Conservation (phyloP, 305 asterid genomes). For the Rubia occidens region DNA sequence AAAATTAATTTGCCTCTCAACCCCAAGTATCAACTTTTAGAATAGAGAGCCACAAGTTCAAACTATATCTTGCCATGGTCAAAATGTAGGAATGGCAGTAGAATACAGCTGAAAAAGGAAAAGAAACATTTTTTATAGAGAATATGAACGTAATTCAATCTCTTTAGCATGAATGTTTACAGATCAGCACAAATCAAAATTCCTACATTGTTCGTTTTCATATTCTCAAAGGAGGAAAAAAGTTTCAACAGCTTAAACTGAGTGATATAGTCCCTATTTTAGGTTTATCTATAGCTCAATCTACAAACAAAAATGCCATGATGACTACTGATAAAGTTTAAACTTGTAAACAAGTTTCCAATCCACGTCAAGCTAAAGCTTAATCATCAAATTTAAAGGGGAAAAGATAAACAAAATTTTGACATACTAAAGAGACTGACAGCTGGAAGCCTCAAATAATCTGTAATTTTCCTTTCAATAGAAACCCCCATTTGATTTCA, state of each 20-base stretch:
- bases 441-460: neutral
- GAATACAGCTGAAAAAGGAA: neutral
- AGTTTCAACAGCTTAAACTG: neutral
- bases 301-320: neutral
- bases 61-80: neutral
- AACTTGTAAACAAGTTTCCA: neutral
- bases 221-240: neutral
- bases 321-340: neutral
- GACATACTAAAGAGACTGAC: neutral
- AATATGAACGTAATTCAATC: neutral
- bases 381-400: neutral
- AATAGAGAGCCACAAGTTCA: neutral
- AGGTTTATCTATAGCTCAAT: neutral
- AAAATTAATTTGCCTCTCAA: neutral
- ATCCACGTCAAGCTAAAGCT: neutral
- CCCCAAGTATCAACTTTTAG: neutral
- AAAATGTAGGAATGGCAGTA: neutral
- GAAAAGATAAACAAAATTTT: neutral
- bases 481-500: neutral
- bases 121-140: neutral
- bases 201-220: neutral
- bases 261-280: neutral
- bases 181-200: neutral
- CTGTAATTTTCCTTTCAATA: no score
- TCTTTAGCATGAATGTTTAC: neutral